Evolutionary conservation across 1,284 basidiomycete species (phyloP), one percentile per base, ranked within the genome.

Genomic region (Jaminaea rosea): DNA sequence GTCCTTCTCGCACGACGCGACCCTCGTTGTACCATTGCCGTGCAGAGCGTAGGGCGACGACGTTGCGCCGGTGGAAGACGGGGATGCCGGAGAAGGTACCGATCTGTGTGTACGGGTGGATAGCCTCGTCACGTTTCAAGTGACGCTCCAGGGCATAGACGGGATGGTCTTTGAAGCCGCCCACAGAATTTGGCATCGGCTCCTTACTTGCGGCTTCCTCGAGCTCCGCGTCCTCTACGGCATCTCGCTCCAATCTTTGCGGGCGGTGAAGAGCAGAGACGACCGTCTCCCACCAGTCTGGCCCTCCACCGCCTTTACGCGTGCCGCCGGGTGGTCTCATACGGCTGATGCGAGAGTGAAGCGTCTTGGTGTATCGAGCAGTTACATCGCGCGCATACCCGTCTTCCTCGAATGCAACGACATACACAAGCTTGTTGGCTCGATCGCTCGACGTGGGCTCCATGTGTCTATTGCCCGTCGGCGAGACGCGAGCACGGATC

Each of bases 1-100:
- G 83, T 8, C 85, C 84, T 51, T 82, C 79, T 62, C 81, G 82
- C 54, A 97, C 78, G 47, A 78, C 78, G 26, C 89, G 80, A 0
- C 94, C 90, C 42, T 82, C 82, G 10, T 92, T 83, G 83, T 93
- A 86, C 90, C 92, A 99, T 67, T 87, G 92, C 72, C 97, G 92
- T 17, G 87, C 82, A 1, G 88, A 87, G 73, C 92, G 93, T 52
- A 96, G 81, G 3, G 82, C 76, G 17, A 92, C 78, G 5, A 99
- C 88, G 47, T 86, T 81, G 1, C 82, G 82, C 26, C 92, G 85
- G 34, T 87, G 80, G 73, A 87, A 98, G n/a, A 99, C 93, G 10
- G 88, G 78, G 70, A 92, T 88, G 47, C 91, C 93, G 60, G 87
- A 83, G 77, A 98, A 97, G 60, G 86, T 85, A 26, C 92, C 93